Evolutionary conservation across 202 grass and related monocot genomes (phyloP), one percentile per base, ranked within the genome.

Genomic region (Schoenoplectus triqueter): DNA sequence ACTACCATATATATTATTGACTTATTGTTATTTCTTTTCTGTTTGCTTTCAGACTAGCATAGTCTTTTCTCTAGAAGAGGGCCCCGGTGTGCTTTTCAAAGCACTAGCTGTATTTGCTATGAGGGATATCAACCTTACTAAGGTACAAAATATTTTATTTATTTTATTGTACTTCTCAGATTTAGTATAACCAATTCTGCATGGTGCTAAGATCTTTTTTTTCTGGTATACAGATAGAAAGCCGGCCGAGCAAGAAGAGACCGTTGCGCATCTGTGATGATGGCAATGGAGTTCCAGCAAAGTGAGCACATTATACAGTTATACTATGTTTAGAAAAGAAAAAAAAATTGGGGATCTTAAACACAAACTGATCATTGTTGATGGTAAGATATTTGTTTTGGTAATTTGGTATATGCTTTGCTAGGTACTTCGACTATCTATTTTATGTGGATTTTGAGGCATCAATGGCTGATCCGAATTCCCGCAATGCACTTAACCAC

Each of bases 61-160:
- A 90, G 96, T 95, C 51, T 99, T 99, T 85, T 95, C 93, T 87
- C 93, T 99, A 73, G 91, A 99, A 87, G 96, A 99, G 89, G 93
- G 96, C 3, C 89, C 91, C 50, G 91, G 93, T 48, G 65, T 92
- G 75, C 96, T 99, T 87, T 95, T 99, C 68, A 99, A 92, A 87
- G 91, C 96, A 68, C 88, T 99, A 87, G 96, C 88, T 80, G 91
- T 99, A 57, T 99, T 99, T 82, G 96, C 96, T 83, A 80, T 94
- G 82, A 93, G 96, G 75, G 75, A 91, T 75, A 94, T 99, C 75
- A 95, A 98, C 82, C 93, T 98, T 59, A 94, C 91, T 85, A 99
- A 99, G 93, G 96, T 89, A 69, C 74, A 70, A 31, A 31, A 54
- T 68, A 14, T 52, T 40, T 10, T 17, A 60, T 61, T 60, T 13